Conservation (phyloP, 441 rosid species). For the Metrosideros polymorpha region DNA sequence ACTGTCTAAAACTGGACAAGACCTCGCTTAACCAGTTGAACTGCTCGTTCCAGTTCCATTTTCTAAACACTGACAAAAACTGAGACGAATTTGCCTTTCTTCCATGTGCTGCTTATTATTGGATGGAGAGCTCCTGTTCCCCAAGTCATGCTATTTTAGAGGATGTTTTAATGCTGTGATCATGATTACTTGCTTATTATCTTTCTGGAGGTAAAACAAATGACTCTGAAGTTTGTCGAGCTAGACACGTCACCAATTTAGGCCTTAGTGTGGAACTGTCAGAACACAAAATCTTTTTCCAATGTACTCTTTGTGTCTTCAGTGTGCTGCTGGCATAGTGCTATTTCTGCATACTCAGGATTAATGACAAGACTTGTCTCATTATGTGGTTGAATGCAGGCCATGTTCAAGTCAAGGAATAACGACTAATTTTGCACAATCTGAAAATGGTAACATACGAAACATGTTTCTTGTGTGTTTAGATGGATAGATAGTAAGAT, state of each 20-base stretch:
- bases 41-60: neutral
- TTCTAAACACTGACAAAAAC: neutral
- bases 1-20: neutral
- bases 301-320: neutral
- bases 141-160: neutral
- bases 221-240: neutral
- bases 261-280: neutral
- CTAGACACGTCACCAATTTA: neutral
- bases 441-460: neutral
- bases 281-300: neutral
- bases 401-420: neutral
- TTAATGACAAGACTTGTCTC: neutral
- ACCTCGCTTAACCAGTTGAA: neutral
- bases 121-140: neutral
- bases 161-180: neutral
- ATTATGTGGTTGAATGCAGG: neutral
- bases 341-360: neutral
- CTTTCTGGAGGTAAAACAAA: neutral
- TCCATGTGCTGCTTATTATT: neutral
- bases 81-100: neutral
- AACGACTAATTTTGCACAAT: neutral
- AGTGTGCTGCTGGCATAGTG: neutral
- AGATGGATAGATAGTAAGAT: neutral
- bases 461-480: neutral
- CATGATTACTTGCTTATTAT: neutral